Conservation (phyloP, 305 asterid species). For the Fraxinus baroniana region DNA sequence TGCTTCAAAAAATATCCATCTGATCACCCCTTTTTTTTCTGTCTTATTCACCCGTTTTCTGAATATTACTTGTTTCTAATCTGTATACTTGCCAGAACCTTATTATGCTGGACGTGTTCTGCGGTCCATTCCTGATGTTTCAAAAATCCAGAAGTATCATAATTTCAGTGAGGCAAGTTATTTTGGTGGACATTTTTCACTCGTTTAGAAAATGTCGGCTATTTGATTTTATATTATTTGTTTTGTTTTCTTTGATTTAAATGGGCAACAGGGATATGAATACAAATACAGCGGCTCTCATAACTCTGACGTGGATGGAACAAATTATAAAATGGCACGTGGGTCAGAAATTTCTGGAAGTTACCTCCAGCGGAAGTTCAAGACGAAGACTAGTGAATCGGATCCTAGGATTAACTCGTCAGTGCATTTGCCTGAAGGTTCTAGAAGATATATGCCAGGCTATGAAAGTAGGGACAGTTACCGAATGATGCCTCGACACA, state of each 20-base stretch:
- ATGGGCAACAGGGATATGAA: conserved; percentile 39
- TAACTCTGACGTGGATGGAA: conserved; percentile 26
- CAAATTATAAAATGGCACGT: conserved; percentile 34
- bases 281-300: conserved; percentile 37
- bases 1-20: background rate
- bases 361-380: conserved; percentile 37
- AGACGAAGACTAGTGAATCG: conserved; percentile 32
- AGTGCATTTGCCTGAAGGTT: conserved; percentile 44
- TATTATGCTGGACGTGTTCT: conserved; percentile 35
- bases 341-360: conserved; percentile 42
- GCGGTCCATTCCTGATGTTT: conserved; percentile 44
- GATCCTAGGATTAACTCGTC: conserved; percentile 42
- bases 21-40: background rate
- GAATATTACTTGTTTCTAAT: conserved; percentile 10
- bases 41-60: conserved; percentile 18
- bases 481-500: conserved; percentile 29
- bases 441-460: conserved; percentile 34
- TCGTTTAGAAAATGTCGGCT: background rate
- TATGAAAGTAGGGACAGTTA: conserved; percentile 42
- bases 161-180: conserved; percentile 47
- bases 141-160: conserved; percentile 41
- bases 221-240: background rate
- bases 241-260: conserved; percentile 14
- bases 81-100: conserved; percentile 37
- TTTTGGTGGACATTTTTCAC: conserved; percentile 13